Evolutionary conservation across 1,284 basidiomycete genomes (phyloP).

Genomic region (Naganishia cerealis): DNA sequence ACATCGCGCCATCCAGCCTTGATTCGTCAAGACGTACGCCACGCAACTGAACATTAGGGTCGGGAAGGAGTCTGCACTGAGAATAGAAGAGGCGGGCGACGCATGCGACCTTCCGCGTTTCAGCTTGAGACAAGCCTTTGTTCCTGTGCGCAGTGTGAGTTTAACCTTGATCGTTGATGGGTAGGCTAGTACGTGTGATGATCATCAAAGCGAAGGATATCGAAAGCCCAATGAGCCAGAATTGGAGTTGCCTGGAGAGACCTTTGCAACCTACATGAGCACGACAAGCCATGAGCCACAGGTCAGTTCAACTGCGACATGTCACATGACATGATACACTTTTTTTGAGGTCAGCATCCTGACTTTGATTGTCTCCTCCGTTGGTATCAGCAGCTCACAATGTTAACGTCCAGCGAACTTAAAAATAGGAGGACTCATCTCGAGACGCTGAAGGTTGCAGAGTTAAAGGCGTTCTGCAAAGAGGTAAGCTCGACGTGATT

Average conservation of each 20-base stretch:
- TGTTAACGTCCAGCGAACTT: background rate
- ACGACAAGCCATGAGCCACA: too few species aligned
- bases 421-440: background rate
- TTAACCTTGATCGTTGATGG: background rate
- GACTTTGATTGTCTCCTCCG: background rate
- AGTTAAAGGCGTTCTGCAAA: constrained; percentile 14
- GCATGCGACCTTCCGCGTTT: background rate
- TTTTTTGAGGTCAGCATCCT: background rate
- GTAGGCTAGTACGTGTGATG: background rate
- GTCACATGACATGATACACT: too few species aligned
- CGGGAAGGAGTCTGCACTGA: too few species aligned
- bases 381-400: background rate
- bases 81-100: too few species aligned
- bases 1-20: too few species aligned
- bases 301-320: too few species aligned
- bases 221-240: too few species aligned
- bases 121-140: constrained; percentile 3
- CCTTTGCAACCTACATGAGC: too few species aligned
- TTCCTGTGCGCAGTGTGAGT: too few species aligned
- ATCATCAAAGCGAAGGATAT: background rate
- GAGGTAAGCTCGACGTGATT: constrained; percentile 2
- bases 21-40: too few species aligned
- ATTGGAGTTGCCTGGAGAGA: too few species aligned
- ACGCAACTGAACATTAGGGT: too few species aligned
- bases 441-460: constrained; percentile 10